Conservation (phyloP, 2,329 filamentous ascomycete species). For the Exophiala viscosa region DNA sequence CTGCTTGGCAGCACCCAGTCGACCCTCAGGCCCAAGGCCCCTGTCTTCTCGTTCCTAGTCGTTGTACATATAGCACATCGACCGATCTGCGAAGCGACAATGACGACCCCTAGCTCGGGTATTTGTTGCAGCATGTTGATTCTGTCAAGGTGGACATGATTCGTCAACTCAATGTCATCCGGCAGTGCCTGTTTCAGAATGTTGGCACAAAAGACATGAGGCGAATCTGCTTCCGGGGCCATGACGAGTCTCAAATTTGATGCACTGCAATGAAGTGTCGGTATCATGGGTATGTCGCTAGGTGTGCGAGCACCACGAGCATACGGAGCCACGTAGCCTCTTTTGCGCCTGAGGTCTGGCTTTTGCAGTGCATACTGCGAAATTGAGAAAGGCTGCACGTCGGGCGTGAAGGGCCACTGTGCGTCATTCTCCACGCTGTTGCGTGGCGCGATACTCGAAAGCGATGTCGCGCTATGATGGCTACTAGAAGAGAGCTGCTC, state of each 20-base stretch:
- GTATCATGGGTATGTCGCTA: constrained; percentile 19
- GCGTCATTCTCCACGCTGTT: constrained; percentile 8
- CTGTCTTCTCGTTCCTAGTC: constrained; percentile 38
- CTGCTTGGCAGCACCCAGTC: constrained; percentile 55
- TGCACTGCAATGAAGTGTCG: constrained; percentile 25
- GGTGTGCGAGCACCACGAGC: not conserved
- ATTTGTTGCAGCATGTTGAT: constrained; percentile 58
- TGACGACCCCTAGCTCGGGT: constrained; percentile 56
- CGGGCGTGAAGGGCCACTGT: not conserved
- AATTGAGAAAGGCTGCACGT: not conserved
- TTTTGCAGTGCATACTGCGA: not conserved
- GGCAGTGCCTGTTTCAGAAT: constrained; percentile 26
- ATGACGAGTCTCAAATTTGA: constrained; percentile 26
- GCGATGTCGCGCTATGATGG: constrained; percentile 4
- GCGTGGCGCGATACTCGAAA: constrained; percentile 8
- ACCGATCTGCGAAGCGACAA: constrained; percentile 57
- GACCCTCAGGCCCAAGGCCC: constrained; percentile 48
- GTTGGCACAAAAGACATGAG: constrained; percentile 27
- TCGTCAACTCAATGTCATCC: constrained; percentile 7
- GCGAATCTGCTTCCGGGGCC: constrained; percentile 18
- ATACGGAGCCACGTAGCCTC: not conserved
- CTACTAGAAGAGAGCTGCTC: constrained; percentile 4
- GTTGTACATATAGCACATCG: constrained; percentile 54
- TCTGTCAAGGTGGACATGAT: constrained; percentile 33
- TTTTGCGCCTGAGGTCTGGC: not conserved